Base-by-base conservation (phyloP, 768 basidiomycete genomes). In the Kwoniella pini region DNA sequence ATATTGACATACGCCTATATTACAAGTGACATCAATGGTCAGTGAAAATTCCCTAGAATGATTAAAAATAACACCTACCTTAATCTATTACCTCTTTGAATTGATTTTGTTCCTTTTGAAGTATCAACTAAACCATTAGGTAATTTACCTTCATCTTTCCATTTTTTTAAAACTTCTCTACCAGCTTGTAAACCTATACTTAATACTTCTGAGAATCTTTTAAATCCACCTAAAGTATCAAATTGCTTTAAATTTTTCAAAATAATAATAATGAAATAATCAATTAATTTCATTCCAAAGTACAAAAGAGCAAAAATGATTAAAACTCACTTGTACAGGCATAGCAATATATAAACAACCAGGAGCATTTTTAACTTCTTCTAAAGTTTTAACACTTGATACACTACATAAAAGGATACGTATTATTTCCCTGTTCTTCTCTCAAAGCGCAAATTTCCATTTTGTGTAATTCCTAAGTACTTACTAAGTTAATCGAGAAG, bases 331-430 rank as follows among this genome's bases (percentile, higher is more conserved):
- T 65, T 96, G 91, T 12, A 99, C 94, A 0, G 96, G 96, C 88
- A 98, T 90, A 61, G 85, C 85, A 78, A 96, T 87, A 73, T 99
- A 98, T 44, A 97, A 80, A 72, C 91, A 94, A 1, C 89, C 90
- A 9, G 88, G 88, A 2, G 88, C 84, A 5, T 85, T 84, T 78
- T 98, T 98, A n/a, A 92, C 94, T 64, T 95, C 93, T 77, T 96
- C 93, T 6, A 98, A 82, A 0, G 91, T 95, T 72, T 87, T 90
- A 30, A 97, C 93, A 65, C 91, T 92, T 67, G 96, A 95, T 1
- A 97, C 94, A 76, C 94, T 98, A 56, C n/a, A 31, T 24, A 7
- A 36, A 42, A 17, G 40, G 6, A 11, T 5, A 11, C 40, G n/a
- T 7, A 42, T 42, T 9, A 36, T 7, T 27, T 7, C 11, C 15